These are phyloP conservation scores for Nicotiana knightiana DNA, from an alignment of 257 asterid species.

Conservation along the genomic window DNA sequence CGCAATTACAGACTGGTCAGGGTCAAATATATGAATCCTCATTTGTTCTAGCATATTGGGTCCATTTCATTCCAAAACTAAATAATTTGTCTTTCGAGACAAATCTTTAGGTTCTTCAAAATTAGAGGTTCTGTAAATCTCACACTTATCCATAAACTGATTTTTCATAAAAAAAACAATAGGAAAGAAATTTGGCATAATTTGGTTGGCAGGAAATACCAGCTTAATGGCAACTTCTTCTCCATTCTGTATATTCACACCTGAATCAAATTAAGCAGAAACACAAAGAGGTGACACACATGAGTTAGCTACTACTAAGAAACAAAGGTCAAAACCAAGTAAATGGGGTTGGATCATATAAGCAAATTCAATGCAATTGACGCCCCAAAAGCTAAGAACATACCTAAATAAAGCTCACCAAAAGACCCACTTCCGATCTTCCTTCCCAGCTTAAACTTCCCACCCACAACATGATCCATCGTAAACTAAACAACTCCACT, in stretches of 20 bases:
- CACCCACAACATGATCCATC: constrained; percentile 83
- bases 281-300: neutral
- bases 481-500: constrained; percentile 10
- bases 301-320: neutral
- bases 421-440: constrained; percentile 96
- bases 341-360: neutral
- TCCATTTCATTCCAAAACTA: neutral
- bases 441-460: constrained; percentile 89
- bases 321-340: neutral
- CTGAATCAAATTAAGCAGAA: constrained; percentile 32
- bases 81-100: neutral
- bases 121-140: neutral
- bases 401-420: constrained; percentile 94
- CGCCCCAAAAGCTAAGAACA: neutral
- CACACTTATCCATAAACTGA: neutral
- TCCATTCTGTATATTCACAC: constrained; percentile 81
- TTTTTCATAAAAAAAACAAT: neutral
- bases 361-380: neutral
- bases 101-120: neutral
- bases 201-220: constrained; percentile 28
- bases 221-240: constrained; percentile 94
- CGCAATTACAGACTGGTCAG: neutral
- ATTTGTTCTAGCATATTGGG: neutral
- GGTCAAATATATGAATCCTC: neutral
- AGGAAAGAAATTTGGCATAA: neutral